A percentile compares a stretch with the other conserved stretches of the same genome.
These are phyloP conservation scores for Pichia membranifaciens DNA, from an alignment of 805 yeast species.

Conservation along the genomic window DNA sequence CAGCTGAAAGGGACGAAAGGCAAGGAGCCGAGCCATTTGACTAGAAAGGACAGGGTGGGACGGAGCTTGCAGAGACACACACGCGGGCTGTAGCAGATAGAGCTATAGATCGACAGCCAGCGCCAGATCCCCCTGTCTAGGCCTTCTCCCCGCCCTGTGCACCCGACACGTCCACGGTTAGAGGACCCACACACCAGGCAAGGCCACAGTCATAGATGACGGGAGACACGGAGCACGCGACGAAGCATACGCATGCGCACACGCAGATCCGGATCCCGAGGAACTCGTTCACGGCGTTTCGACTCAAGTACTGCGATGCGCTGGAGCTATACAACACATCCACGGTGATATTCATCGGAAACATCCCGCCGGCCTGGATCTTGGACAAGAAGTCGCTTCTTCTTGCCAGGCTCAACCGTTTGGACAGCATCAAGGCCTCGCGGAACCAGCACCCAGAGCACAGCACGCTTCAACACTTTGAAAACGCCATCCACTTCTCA, in stretches of 20 bases:
- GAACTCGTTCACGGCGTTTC: constrained; percentile 55
- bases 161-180: not conserved
- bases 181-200: not conserved
- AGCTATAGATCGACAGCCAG: too few species aligned
- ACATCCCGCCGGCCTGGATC: constrained; percentile 53
- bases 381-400: constrained; percentile 24
- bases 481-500: constrained; percentile 1
- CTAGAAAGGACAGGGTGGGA: too few species aligned
- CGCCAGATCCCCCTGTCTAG: too few species aligned
- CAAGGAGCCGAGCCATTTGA: too few species aligned
- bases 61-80: too few species aligned
- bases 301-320: constrained; percentile 49
- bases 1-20: too few species aligned
- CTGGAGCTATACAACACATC: constrained; percentile 44
- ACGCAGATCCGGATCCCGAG: constrained; percentile 34
- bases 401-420: constrained; percentile 10
- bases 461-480: constrained; percentile 4
- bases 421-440: not conserved
- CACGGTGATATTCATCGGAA: constrained; percentile 47
- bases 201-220: not conserved
- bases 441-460: not conserved
- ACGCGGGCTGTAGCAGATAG: too few species aligned
- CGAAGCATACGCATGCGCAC: not conserved
- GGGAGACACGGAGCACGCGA: not conserved
- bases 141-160: not conserved